phyloP scores from a whole-genome alignment of 2,329 filamentous ascomycete species.

The Cryphonectria parasitica region DNA sequence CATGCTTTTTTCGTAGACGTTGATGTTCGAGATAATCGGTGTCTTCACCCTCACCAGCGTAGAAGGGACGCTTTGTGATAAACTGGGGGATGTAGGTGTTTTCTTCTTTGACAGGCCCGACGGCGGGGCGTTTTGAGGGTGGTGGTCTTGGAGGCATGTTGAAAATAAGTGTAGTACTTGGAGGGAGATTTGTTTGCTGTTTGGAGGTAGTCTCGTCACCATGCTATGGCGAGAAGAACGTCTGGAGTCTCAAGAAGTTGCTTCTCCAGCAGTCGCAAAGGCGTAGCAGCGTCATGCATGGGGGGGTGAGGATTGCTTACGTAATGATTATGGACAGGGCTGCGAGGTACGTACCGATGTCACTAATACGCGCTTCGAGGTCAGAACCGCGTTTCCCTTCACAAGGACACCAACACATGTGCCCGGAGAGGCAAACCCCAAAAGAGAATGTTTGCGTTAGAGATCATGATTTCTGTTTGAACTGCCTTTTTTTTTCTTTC shows the following conservation, averaged over 20 bases:
- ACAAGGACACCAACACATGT: not conserved
- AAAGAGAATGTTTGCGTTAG: not conserved
- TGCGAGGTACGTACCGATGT: slow-evolving; percentile 9
- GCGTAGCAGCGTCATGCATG: not conserved
- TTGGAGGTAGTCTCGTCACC: not conserved
- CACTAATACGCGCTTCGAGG: slow-evolving; percentile 10
- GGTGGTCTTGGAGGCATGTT: slow-evolving; percentile 32
- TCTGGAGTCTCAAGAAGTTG: not conserved
- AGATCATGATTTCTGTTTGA: no score
- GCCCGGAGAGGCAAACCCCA: not conserved
- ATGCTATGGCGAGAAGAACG: not conserved
- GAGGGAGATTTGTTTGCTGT: no score
- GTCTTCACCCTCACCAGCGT: slow-evolving; percentile 76
- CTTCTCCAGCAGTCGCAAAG: not conserved
- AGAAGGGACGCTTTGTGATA: slow-evolving; percentile 98
- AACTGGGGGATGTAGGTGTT: slow-evolving; percentile 99
- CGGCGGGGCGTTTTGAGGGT: slow-evolving; percentile 18
- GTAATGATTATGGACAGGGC: not conserved
- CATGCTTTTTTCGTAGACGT: slow-evolving; percentile 76
- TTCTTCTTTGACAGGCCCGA: slow-evolving; percentile 70
- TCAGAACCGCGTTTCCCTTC: not conserved
- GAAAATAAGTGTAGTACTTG: not conserved
- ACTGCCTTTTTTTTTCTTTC: not conserved
- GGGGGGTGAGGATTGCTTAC: not conserved
- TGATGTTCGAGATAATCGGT: slow-evolving; percentile 97